Conservation (phyloP, 2,329 filamentous ascomycete species). For the Colletotrichum trifolii region DNA sequence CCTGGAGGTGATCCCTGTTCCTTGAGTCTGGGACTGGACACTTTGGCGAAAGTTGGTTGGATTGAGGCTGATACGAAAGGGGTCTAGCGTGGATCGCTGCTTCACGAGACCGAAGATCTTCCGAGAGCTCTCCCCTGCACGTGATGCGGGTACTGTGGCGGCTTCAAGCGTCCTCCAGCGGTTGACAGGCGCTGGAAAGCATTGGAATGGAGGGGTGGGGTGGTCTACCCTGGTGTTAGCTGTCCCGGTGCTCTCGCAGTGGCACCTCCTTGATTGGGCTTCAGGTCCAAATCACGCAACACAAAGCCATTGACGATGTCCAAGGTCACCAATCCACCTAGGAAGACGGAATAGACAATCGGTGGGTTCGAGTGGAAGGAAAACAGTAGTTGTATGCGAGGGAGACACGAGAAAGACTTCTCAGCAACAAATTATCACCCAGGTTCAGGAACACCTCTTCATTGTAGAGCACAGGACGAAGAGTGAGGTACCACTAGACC, state of each 20-base stretch:
- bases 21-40: conserved; percentile 38
- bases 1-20: conserved; percentile 34
- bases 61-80: conserved; percentile 33
- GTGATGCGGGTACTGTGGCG: conserved; percentile 32
- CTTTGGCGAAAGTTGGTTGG: conserved; percentile 37
- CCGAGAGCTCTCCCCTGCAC: conserved; percentile 30
- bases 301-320: not conserved
- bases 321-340: too few species aligned
- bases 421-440: too few species aligned
- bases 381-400: too few species aligned
- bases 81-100: conserved; percentile 23
- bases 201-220: conserved; percentile 8
- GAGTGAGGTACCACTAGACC: conserved; percentile 4
- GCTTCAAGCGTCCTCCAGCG: conserved; percentile 28
- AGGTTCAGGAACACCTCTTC: too few species aligned
- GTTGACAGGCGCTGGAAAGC: conserved; percentile 22
- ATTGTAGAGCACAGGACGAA: too few species aligned
- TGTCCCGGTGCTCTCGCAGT: conserved; percentile 1
- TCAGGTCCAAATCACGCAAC: conserved; percentile 5
- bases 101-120: conserved; percentile 32
- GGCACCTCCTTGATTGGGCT: conserved; percentile 17
- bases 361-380: too few species aligned
- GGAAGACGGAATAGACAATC: too few species aligned
- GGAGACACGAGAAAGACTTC: too few species aligned
- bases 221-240: not conserved